Conservation (phyloP, 2,329 filamentous ascomycete genomes). For the Samsoniella hepiali region DNA sequence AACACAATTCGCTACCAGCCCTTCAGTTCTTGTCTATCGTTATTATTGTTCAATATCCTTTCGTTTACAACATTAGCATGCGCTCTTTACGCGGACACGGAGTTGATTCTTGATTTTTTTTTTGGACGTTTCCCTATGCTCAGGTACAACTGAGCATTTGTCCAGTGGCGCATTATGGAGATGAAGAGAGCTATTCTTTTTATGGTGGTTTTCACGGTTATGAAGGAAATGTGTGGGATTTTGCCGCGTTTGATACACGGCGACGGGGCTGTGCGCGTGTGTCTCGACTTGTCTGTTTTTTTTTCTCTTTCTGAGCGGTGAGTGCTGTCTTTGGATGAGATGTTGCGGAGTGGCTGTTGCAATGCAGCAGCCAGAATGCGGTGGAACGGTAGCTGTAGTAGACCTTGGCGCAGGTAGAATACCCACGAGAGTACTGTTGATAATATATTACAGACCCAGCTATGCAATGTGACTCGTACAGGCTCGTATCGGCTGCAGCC, state of each 20-base stretch:
- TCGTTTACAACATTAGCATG: constrained; percentile 16
- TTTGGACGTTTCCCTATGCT: background rate
- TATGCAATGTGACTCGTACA: constrained; percentile 12
- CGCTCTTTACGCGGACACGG: constrained; percentile 8
- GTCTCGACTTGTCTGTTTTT: background rate
- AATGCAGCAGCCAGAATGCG: background rate
- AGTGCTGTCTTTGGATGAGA: constrained; percentile 4
- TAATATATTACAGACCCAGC: constrained; percentile 7
- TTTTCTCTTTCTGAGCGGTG: background rate
- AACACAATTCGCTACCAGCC: constrained; percentile 21
- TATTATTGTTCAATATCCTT: background rate
- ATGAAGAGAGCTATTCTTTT: background rate
- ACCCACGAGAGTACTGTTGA: constrained; percentile 13
- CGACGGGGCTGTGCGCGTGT: background rate
- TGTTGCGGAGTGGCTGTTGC: background rate
- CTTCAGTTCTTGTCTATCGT: background rate
- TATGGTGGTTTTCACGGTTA: background rate
- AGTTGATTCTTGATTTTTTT: background rate
- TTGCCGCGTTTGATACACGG: background rate
- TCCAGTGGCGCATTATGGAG: background rate
- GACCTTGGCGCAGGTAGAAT: constrained; percentile 9
- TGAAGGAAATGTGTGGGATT: background rate
- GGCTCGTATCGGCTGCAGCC: background rate
- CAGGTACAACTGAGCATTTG: background rate
- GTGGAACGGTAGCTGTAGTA: constrained; percentile 1